Evolutionary conservation across 2,329 filamentous ascomycete genomes (phyloP).

Genomic region (Aspergillus neotritici): DNA sequence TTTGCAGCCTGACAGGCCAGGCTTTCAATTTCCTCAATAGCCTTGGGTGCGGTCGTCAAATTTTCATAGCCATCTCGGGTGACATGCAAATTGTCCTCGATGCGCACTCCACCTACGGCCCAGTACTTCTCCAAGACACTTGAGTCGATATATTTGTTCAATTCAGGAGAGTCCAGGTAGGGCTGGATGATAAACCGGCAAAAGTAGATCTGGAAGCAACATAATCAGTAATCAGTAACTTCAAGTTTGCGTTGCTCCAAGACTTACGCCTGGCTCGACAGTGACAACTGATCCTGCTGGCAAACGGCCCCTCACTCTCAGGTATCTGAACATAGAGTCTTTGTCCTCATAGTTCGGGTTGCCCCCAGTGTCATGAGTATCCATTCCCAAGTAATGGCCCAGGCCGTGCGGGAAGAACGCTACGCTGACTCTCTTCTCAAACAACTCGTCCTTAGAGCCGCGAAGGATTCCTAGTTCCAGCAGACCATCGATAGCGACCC

Average conservation of each 20-base stretch:
- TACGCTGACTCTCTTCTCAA: constrained; percentile 70
- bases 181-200: constrained; percentile 82
- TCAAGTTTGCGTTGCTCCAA: background rate
- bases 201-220: constrained; percentile 65
- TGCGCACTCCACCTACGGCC: constrained; percentile 84
- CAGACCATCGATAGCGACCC: constrained; percentile 66
- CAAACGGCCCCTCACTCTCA: constrained; percentile 69
- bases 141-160: constrained; percentile 70
- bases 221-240: constrained; percentile 1
- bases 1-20: constrained; percentile 20
- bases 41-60: constrained; percentile 73
- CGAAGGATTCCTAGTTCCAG: constrained; percentile 65
- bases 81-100: constrained; percentile 85
- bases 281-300: constrained; percentile 81
- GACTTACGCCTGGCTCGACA: constrained; percentile 79
- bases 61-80: constrained; percentile 76
- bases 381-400: constrained; percentile 86
- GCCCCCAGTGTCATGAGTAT: constrained; percentile 82
- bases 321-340: constrained; percentile 80
- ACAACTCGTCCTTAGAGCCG: constrained; percentile 63
- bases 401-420: constrained; percentile 91
- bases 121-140: constrained; percentile 72
- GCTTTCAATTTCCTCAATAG: constrained; percentile 58
- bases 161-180: constrained; percentile 65
- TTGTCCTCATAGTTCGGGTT: constrained; percentile 71